Conservation (phyloP, 768 basidiomycete species). For the Multifurca ochricompacta region DNA sequence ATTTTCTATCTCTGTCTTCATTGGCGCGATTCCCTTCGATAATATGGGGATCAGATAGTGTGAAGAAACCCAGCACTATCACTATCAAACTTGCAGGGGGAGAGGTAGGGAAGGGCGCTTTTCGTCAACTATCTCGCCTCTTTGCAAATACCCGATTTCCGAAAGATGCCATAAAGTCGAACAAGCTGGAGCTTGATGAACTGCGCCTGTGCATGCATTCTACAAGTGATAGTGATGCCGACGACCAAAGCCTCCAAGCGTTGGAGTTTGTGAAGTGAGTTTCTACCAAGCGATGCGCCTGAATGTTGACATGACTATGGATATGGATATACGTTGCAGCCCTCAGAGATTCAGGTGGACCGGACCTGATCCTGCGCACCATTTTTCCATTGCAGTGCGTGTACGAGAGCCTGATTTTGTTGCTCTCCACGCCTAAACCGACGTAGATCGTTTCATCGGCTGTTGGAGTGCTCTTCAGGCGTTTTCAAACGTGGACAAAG, state of each 20-base stretch:
- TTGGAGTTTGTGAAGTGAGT: constrained; percentile 33
- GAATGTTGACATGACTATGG: neutral
- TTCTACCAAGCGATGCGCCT: neutral
- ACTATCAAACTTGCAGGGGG: constrained; percentile 14
- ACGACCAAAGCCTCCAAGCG: constrained; percentile 27
- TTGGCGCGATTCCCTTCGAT: constrained; percentile 6
- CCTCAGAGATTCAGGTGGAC: constrained; percentile 47
- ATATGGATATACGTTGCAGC: constrained; percentile 26
- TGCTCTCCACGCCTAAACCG: neutral
- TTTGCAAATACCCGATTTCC: constrained; percentile 5
- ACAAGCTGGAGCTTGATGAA: constrained; percentile 23
- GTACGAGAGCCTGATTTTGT: neutral
- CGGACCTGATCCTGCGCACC: constrained; percentile 54
- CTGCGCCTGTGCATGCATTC: constrained; percentile 36
- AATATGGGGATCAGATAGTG: constrained; percentile 8
- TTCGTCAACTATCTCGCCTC: constrained; percentile 11
- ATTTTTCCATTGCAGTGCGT: constrained; percentile 55
- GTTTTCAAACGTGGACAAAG: constrained; percentile 35
- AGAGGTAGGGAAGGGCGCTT: constrained; percentile 17
- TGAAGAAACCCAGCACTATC: constrained; percentile 7
- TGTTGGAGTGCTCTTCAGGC: constrained; percentile 33
- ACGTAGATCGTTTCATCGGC: constrained; percentile 39
- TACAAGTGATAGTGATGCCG: constrained; percentile 27
- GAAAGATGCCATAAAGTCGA: neutral
- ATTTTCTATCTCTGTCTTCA: constrained; percentile 8